Base-by-base conservation (phyloP, 495 filamentous ascomycete genomes). In the Neurospora pannonica region DNA sequence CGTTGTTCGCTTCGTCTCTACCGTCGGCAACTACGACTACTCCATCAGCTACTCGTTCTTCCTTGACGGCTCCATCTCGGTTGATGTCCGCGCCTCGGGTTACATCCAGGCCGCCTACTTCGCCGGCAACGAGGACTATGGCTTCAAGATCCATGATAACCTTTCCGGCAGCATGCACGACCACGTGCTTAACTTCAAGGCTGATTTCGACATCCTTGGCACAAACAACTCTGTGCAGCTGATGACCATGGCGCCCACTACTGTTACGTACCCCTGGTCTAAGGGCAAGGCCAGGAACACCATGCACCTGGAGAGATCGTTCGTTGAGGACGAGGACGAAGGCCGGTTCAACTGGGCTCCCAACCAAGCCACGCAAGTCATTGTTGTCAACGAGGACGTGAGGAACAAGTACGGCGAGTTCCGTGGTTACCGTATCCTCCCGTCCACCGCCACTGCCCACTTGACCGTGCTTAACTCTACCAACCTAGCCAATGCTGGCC, bases 171-270 rank as follows among this genome's bases (percentile, higher is more conserved):
- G 81, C 71, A 89, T 90, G 85, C 89, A 90, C 79, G 87, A 88
- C 76, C 89, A 90, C 74, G 86, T 89, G 7, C 79, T 90, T 34
- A 88, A 88, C 77, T 90, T 85, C 82, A 89, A 89, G 78, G 84
- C 82, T 60, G 88, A 89, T 77, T 81, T 89, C 31, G 86, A 89
- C 77, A 83, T 89, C 67, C 79, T 84, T 11, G 88, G 87, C 42
- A 81, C 79, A 31, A 77, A 79, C 36, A 89, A 89, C 78, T 86
- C 83, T 0, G 77, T 89, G 54, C 77, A 85, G 76, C 81, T 84
- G 31, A 79, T 83, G 71, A 76, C 75, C 28, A 74, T 85, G 70
- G 81, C 85, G 13, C 82, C 86, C 17, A 79, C 78, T 13, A 78
- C 78, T 11, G 75, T 77, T 37, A 71, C 77, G 36, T 84, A 81